Percentiles rank a stretch among this genome's conserved stretches.
Conservation (phyloP, 2,329 filamentous ascomycete genomes). For the Pestalotiopsis fici region DNA sequence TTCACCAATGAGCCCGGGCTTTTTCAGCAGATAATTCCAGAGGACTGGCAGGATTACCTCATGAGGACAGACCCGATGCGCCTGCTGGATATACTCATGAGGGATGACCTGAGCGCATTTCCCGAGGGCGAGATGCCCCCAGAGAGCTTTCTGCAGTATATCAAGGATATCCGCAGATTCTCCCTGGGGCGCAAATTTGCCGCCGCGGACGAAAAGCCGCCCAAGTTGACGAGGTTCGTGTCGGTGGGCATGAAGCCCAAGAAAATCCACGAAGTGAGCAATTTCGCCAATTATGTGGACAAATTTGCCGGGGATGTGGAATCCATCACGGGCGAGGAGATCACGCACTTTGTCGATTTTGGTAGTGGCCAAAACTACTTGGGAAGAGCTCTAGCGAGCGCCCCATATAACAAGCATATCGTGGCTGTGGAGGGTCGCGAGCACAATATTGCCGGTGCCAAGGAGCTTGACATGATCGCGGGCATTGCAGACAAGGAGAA, state of each 20-base stretch:
- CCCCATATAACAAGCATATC: conserved; percentile 83
- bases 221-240: conserved; percentile 68
- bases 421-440: conserved; percentile 88
- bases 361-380: conserved; percentile 97
- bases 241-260: conserved; percentile 94
- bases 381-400: conserved; percentile 80
- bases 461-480: conserved; percentile 79
- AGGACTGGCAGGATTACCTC: conserved; percentile 83
- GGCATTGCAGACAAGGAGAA: conserved; percentile 73
- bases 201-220: conserved; percentile 43
- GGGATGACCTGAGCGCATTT: conserved; percentile 64
- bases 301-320: conserved; percentile 59
- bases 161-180: conserved; percentile 69
- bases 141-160: conserved; percentile 68
- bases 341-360: conserved; percentile 93
- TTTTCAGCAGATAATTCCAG: conserved; percentile 74
- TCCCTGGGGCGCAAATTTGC: conserved; percentile 65
- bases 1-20: conserved; percentile 84
- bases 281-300: conserved; percentile 86
- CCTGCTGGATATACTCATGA: conserved; percentile 78
- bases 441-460: conserved; percentile 84
- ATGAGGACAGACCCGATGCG: conserved; percentile 69
- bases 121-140: conserved; percentile 40
- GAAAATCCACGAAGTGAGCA: conserved; percentile 89
- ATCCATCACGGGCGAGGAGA: conserved; percentile 53